Evolutionary conservation across 768 basidiomycete genomes (phyloP).

Genomic region (Russula sp.): DNA sequence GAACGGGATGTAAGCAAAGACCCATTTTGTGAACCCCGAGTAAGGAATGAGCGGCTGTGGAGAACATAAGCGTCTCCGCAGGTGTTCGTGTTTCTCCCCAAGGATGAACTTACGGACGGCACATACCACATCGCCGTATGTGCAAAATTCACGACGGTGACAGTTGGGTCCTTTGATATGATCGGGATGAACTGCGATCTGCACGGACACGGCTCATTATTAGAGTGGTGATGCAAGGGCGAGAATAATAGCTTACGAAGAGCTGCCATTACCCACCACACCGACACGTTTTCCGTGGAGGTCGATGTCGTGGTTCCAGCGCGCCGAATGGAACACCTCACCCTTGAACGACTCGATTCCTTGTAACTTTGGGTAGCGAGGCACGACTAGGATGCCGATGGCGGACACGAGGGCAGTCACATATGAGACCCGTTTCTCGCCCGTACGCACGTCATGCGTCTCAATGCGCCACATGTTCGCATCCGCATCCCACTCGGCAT

Average conservation of each 20-base stretch:
- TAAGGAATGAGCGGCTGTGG: constrained; percentile 31
- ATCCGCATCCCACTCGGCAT: constrained; percentile 25
- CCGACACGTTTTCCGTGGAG: constrained; percentile 47
- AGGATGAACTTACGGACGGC: constrained; percentile 32
- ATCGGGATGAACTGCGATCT: constrained; percentile 43
- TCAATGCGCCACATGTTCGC: constrained; percentile 25
- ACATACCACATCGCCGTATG: constrained; percentile 53
- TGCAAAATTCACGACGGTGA: constrained; percentile 45
- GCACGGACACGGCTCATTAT: not conserved
- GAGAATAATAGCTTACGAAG: constrained; percentile 33
- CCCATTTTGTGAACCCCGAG: constrained; percentile 39
- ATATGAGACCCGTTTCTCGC: constrained; percentile 5
- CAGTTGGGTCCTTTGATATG: constrained; percentile 42
- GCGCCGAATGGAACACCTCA: constrained; percentile 46
- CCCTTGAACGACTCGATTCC: constrained; percentile 38
- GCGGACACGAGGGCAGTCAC: constrained; percentile 29
- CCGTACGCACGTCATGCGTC: constrained; percentile 19
- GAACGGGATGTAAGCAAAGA: constrained; percentile 46
- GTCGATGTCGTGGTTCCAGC: constrained; percentile 46
- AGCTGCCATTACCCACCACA: constrained; percentile 56
- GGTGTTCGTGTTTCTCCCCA: not conserved
- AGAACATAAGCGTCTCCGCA: not conserved
- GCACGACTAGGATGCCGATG: constrained; percentile 25
- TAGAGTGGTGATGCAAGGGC: not conserved
- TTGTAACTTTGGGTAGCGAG: constrained; percentile 24